phyloP scores from a whole-genome alignment of 129 eudicot species.

The Flaveria brownii region DNA sequence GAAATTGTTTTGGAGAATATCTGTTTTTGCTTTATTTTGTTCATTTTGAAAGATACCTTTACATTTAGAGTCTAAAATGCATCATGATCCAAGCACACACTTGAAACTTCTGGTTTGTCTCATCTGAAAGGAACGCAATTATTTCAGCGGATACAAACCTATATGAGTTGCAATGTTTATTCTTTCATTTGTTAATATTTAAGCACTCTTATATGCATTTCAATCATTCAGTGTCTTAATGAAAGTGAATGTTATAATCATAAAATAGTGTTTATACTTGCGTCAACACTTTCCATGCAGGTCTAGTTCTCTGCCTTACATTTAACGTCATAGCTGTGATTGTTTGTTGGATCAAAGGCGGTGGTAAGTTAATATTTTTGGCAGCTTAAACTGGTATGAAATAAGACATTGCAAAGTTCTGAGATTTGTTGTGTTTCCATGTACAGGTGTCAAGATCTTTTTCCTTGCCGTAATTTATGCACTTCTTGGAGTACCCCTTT shows the following conservation, averaged over 20 bases:
- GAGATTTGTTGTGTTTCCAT: slow-evolving; percentile 3
- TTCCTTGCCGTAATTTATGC: slow-evolving; percentile 88
- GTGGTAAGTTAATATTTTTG: slow-evolving; percentile 57
- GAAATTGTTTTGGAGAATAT: not conserved
- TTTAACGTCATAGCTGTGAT: slow-evolving; percentile 78
- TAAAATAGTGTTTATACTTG: slow-evolving; percentile 12
- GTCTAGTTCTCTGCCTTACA: slow-evolving; percentile 81
- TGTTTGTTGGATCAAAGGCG: slow-evolving; percentile 88
- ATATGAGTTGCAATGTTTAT: slow-evolving; percentile 11
- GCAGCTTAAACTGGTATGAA: slow-evolving; percentile 12
- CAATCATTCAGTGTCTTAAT: not conserved
- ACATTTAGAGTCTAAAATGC: not conserved
- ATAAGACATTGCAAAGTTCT: slow-evolving; percentile 18
- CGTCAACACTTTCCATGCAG: slow-evolving; percentile 44
- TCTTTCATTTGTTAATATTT: slow-evolving; percentile 6
- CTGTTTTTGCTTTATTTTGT: not conserved
- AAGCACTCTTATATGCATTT: slow-evolving; percentile 9
- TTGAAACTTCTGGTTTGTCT: slow-evolving; percentile 1
- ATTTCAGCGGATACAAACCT: not conserved
- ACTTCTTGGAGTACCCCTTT: slow-evolving; percentile 83
- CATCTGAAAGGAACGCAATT: slow-evolving; percentile 14
- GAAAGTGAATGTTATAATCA: slow-evolving; percentile 1
- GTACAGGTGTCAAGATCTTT: slow-evolving; percentile 84
- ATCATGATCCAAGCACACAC: not conserved
- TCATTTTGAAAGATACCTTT: not conserved